Evolutionary conservation across 352 stramenopile genomes (phyloP).

Genomic region (Globisporangium viniferum): DNA sequence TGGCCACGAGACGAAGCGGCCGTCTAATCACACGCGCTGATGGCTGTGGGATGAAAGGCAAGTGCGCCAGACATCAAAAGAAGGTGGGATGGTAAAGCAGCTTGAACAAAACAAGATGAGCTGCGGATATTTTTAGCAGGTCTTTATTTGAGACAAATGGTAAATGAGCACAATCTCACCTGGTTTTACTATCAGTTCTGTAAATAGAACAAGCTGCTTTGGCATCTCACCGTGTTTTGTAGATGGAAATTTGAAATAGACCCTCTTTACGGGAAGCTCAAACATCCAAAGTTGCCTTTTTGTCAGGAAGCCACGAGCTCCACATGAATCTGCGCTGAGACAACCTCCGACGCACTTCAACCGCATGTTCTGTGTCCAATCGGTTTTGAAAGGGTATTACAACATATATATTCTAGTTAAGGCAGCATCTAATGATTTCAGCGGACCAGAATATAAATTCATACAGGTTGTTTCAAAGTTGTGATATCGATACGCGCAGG

Average conservation of each 20-base stretch:
- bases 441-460: background rate
- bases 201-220: background rate
- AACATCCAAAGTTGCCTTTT: background rate
- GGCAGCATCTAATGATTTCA: background rate
- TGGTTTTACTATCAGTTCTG: background rate
- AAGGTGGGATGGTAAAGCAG: background rate
- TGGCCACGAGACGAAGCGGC: background rate
- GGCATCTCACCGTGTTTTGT: background rate
- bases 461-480: background rate
- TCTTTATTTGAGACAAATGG: background rate
- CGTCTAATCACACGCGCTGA: conserved; percentile 10
- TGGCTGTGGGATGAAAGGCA: conserved; percentile 5
- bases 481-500: background rate
- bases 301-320: background rate
- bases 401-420: background rate
- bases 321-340: background rate
- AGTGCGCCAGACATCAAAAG: background rate
- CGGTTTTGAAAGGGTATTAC: background rate
- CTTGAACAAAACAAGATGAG: background rate
- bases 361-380: background rate
- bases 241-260: background rate
- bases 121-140: background rate
- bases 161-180: background rate
- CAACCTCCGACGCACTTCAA: background rate
- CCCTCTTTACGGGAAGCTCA: background rate